Evolutionary conservation across 768 basidiomycete genomes (phyloP), one percentile per base, ranked within the genome.

Genomic region (Cystobasidium tubakii): DNA sequence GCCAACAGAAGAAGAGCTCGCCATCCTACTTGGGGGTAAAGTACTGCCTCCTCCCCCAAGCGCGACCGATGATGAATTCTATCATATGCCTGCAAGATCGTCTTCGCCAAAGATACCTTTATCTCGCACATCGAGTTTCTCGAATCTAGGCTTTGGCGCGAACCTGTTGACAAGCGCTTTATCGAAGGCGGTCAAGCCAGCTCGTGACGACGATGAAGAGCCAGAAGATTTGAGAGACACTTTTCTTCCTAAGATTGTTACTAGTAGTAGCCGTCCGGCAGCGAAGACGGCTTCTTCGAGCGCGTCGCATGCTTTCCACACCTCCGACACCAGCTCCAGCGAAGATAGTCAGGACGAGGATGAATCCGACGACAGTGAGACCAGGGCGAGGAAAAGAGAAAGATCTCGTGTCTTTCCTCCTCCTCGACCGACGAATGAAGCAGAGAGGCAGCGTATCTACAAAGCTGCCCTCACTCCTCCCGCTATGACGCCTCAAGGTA

Each of bases 41-140:
- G 25, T 71, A 12, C 44, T 71, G 7, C 69, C 69, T n/a, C 69
- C 69, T 57, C 69, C 69, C 9, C 69, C 69, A 2, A 71, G 69
- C 34, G 69, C 7, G 19, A 71, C 69, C 15, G 46, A 43, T 55
- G 53, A 71, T n/a, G 54, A 71, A 19, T 42, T 55, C 15, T 4
- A 27, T 6, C 57, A 7, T 50, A 3, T 3, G 4, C 33, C 57
- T 29, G 19, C 19, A 39, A 31, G 15, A 27, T 54, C n/a, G 23
- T 21, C 54, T 13, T 65, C 63, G 19, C 63, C 63, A 4, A 39
- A 43, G 23, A 39, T 17, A n/a, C 36, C 34, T 10, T 7, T 65
- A 17, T 65, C 63, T 7, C 63, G 63, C 31, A 23, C 63, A 2
- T 65, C 63, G 25, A 65, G 63, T 33, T 65, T 42, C 23, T 42